Conservation (phyloP, 2,329 filamentous ascomycete species). For the Beauveria caledonica region DNA sequence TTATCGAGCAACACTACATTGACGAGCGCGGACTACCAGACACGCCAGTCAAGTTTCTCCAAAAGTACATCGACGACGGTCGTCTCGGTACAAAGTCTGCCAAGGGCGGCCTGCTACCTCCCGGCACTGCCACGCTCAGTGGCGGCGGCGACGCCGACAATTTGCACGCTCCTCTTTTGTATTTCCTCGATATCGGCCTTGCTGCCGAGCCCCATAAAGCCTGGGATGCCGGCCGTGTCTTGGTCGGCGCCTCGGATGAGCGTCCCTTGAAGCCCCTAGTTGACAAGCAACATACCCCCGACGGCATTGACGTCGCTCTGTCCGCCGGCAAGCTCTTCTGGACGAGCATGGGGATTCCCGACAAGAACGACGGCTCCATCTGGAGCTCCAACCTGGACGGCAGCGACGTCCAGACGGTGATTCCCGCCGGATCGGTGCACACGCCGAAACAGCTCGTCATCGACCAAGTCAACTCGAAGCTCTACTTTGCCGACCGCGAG, state of each 20-base stretch:
- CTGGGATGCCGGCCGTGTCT: constrained; percentile 13
- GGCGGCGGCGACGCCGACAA: neutral
- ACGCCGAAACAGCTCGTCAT: constrained; percentile 40
- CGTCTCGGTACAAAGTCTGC: constrained; percentile 37
- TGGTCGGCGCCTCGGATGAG: constrained; percentile 15
- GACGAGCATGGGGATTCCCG: constrained; percentile 40
- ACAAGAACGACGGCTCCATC: constrained; percentile 33
- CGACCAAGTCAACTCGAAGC: constrained; percentile 20
- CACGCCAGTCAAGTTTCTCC: constrained; percentile 36
- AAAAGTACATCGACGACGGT: constrained; percentile 36
- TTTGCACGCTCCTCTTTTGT: constrained; percentile 14
- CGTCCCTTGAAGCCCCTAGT: constrained; percentile 14
- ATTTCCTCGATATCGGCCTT: constrained; percentile 23
- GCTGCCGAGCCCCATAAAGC: constrained; percentile 4
- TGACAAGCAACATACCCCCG: constrained; percentile 26
- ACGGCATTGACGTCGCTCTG: constrained; percentile 34
- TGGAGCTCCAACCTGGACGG: constrained; percentile 42
- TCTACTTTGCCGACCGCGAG: constrained; percentile 38
- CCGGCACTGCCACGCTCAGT: constrained; percentile 11
- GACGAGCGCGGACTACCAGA: constrained; percentile 35
- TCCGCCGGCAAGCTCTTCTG: constrained; percentile 34
- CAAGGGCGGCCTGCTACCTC: constrained; percentile 32
- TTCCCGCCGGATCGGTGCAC: constrained; percentile 35
- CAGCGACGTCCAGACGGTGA: constrained; percentile 31
- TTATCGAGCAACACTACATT: constrained; percentile 47